phyloP scores from a whole-genome alignment of 1,284 basidiomycete genomes.

The Ceratobasidium sp. region DNA sequence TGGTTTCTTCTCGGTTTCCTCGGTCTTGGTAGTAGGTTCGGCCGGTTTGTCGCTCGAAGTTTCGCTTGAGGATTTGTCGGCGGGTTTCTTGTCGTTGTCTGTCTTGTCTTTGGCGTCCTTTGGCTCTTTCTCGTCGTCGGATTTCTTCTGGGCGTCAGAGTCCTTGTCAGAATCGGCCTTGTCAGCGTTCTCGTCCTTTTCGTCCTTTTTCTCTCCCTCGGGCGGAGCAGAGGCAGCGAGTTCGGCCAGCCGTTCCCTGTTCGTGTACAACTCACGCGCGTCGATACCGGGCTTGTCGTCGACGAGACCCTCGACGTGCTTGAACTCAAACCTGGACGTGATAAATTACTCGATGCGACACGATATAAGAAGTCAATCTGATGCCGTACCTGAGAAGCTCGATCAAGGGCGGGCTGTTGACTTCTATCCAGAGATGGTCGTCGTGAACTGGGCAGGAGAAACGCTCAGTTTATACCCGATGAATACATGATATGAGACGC shows the following conservation, averaged over 20 bases:
- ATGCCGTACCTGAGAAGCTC: constrained; percentile 33
- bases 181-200: constrained; percentile 14
- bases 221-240: constrained; percentile 33
- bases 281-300: constrained; percentile 38
- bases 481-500: background rate
- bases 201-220: constrained; percentile 16
- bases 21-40: constrained; percentile 6
- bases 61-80: background rate
- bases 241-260: constrained; percentile 20
- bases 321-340: constrained; percentile 27
- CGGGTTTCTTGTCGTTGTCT: constrained; percentile 2
- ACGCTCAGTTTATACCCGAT: background rate
- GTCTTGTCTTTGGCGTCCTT: background rate
- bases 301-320: constrained; percentile 36
- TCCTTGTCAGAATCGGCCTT: background rate
- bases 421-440: constrained; percentile 39
- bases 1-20: background rate
- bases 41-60: background rate
- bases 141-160: constrained; percentile 3
- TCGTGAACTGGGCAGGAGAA: constrained; percentile 9
- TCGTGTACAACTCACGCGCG: constrained; percentile 27
- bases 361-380: background rate
- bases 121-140: background rate
- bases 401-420: constrained; percentile 31
- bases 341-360: background rate